These are phyloP conservation scores for Vigna radiata DNA, from an alignment of 306 rosid species.

Conservation along the genomic window DNA sequence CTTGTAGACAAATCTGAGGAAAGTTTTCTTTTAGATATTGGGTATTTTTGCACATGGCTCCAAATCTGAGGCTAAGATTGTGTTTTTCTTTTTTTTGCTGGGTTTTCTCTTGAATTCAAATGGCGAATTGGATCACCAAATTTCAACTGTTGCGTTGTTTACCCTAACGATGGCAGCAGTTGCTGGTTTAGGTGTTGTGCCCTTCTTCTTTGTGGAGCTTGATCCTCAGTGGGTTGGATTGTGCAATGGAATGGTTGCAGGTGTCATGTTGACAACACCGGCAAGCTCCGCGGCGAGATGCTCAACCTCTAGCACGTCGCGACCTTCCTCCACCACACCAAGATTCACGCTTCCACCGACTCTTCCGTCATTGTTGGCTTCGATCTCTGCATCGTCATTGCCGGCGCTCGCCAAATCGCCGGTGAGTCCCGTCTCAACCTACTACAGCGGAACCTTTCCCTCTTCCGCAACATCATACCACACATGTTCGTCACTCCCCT, in stretches of 20 bases:
- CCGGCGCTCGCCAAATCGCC: slow-evolving; percentile 77
- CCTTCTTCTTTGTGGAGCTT: too few species aligned
- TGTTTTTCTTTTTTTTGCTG: slow-evolving; percentile 51
- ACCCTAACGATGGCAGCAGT: slow-evolving; percentile 97
- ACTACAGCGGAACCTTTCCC: slow-evolving; percentile 68
- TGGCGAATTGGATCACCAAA: slow-evolving; percentile 62
- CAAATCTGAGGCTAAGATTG: slow-evolving; percentile 51
- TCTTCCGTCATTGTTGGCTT: slow-evolving; percentile 70
- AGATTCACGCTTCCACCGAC: slow-evolving; percentile 71
- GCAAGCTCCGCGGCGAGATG: slow-evolving; percentile 94
- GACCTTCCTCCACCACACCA: slow-evolving; percentile 88
- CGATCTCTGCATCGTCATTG: slow-evolving; percentile 86
- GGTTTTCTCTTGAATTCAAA: slow-evolving; percentile 52
- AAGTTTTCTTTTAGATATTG: slow-evolving; percentile 37
- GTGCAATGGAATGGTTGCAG: too few species aligned
- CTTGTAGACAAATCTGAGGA: too few species aligned
- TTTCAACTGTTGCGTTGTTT: slow-evolving; percentile 90
- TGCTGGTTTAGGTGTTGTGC: too few species aligned
- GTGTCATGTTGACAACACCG: slow-evolving; percentile 42
- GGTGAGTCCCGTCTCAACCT: slow-evolving; percentile 85
- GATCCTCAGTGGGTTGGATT: too few species aligned
- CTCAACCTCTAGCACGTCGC: slow-evolving; percentile 91
- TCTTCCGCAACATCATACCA: slow-evolving; percentile 64
- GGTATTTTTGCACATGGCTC: slow-evolving; percentile 46
- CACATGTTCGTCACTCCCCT: slow-evolving; percentile 63